Base-by-base conservation (phyloP, 2,329 filamentous ascomycete species). In the Cordyceps militaris region DNA sequence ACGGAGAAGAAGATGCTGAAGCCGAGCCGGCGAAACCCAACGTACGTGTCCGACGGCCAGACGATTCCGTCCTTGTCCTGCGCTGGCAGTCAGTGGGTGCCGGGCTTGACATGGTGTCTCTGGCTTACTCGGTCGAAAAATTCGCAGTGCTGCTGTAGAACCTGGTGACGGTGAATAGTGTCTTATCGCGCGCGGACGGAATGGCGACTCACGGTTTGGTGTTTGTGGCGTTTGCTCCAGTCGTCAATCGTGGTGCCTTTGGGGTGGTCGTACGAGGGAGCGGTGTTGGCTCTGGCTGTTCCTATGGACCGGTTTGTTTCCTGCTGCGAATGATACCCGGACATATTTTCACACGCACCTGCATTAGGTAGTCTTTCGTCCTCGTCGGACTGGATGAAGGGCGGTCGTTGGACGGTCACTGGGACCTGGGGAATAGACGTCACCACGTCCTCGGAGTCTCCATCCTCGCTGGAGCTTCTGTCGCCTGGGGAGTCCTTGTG, bases 41-140 rank as follows among this genome's bases (percentile, higher is more conserved):
- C 56, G 60, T 70, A 76, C 0, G 73, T 74, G 59, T 76, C 71
- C 19, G 53, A 56, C 0, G 73, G 74, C 56, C 65, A 72, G 59
- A 76, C 74, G 16, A 70, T 61, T 21, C 73, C 73, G 58, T 76
- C 74, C 4, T 60, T 54, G 60, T 77, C 72, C 44, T 64, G 7
- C 2, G n/a, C 13, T n/a, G 30, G 13, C 10, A n/a, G 16, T 50
- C n/a, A 56, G 53, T n/a, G 65, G 65, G 56, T 76, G 44, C 23
- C 23, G 19, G 5, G 3, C 30, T 47, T 9, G 19, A 11, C 4
- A 13, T 14, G 8, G 10, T 5, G 7, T 38, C 16, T 38, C 36
- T 24, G 40, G 40, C 40, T 23, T 43, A 43, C 40, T 23, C 40
- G 40, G 40, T 43, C 40, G 14, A 43, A 43, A 19, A 43, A 43